Percentiles rank a stretch among this genome's conserved stretches.
phyloP scores from a whole-genome alignment of 2,329 filamentous ascomycete genomes.

The Ceratocystis destructans region DNA sequence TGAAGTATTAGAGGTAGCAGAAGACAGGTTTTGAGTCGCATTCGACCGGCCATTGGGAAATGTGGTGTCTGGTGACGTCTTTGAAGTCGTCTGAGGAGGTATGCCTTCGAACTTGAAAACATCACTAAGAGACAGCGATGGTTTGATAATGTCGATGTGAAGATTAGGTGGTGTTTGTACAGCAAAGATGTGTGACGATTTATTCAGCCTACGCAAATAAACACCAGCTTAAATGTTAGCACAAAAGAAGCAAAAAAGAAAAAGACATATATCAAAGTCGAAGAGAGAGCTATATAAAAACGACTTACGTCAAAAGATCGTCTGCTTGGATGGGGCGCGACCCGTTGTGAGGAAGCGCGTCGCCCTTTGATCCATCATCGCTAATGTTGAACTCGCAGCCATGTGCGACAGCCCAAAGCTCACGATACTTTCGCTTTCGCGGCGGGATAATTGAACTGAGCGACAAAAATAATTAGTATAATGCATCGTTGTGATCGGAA shows the following conservation, averaged over 20 bases:
- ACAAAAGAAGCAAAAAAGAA: neutral
- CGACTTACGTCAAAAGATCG: slow-evolving; percentile 18
- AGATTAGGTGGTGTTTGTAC: slow-evolving; percentile 17
- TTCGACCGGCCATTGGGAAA: neutral
- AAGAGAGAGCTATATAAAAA: neutral
- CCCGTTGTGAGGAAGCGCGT: slow-evolving; percentile 19
- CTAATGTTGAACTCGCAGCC: slow-evolving; percentile 18
- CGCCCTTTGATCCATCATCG: slow-evolving; percentile 16
- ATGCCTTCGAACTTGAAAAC: slow-evolving; percentile 14
- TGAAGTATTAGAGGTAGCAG: neutral
- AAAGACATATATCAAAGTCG: neutral
- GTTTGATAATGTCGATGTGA: slow-evolving; percentile 15
- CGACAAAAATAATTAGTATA: slow-evolving; percentile 33
- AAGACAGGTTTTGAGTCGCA: neutral
- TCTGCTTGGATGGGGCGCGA: slow-evolving; percentile 18
- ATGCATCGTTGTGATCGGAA: slow-evolving; percentile 36
- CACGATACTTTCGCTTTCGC: slow-evolving; percentile 81
- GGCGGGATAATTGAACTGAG: slow-evolving; percentile 59
- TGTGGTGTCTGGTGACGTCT: neutral
- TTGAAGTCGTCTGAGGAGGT: neutral
- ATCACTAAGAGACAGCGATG: slow-evolving; percentile 13
- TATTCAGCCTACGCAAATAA: slow-evolving; percentile 12
- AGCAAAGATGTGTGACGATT: slow-evolving; percentile 17
- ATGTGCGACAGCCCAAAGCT: slow-evolving; percentile 61
- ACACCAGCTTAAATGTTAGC: neutral